These are phyloP conservation scores for Apiotrichum montevideense DNA, from an alignment of 1,284 basidiomycete genomes.

Conservation along the genomic window DNA sequence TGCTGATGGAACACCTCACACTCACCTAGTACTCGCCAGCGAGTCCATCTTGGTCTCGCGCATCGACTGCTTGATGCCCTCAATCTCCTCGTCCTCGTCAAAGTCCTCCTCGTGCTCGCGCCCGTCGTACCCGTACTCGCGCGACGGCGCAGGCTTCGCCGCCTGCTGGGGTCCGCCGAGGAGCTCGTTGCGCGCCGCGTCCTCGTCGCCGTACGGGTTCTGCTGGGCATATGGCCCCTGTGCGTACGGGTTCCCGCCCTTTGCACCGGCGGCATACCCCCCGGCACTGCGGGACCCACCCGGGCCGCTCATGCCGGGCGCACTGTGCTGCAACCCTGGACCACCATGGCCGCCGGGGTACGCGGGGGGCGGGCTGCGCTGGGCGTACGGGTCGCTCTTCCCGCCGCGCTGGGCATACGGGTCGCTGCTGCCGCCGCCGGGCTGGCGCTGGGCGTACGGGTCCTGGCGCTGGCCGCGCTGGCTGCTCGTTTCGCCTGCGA, in stretches of 20 bases:
- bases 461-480: constrained; percentile 37
- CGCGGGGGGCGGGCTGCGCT: background rate
- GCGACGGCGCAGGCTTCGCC: constrained; percentile 53
- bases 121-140: constrained; percentile 47
- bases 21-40: constrained; percentile 69
- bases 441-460: constrained; percentile 34
- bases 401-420: constrained; percentile 26
- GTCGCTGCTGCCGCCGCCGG: constrained; percentile 29
- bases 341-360: too few relatives aligned
- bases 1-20: background rate
- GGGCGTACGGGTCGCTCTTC: too few relatives aligned
- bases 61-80: constrained; percentile 92
- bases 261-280: too few relatives aligned
- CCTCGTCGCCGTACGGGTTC: constrained; percentile 15
- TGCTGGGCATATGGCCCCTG: background rate
- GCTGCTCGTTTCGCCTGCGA: constrained; percentile 6
- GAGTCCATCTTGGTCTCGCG: constrained; percentile 88
- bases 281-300: too few relatives aligned
- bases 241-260: too few relatives aligned
- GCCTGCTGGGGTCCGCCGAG: constrained; percentile 25
- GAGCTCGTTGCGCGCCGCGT: constrained; percentile 62
- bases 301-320: too few relatives aligned
- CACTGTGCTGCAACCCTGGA: too few relatives aligned
- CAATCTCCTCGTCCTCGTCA: constrained; percentile 83
- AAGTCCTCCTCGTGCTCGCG: constrained; percentile 57